Evolutionary conservation across 208 protist species (phyloP).

Genomic region (Trypanosoma lewisi): DNA sequence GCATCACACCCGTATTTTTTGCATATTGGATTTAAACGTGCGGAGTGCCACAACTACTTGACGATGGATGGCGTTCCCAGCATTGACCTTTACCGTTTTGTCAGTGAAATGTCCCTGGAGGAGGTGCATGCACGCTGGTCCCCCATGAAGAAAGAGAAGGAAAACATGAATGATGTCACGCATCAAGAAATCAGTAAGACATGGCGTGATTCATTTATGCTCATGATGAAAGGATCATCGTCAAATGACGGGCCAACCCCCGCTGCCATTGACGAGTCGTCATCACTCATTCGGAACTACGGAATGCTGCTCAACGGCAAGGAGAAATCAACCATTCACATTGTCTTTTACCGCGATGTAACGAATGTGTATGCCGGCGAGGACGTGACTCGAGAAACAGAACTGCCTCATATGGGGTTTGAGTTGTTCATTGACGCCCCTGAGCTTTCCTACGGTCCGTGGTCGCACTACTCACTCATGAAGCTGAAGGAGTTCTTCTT

Average conservation of each 20-base stretch:
- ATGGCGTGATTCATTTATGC: slow-evolving; percentile 49
- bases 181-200: not conserved
- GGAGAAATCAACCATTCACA: slow-evolving; percentile 59
- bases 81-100: slow-evolving; percentile 75
- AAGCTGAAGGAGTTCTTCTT: slow-evolving; percentile 80
- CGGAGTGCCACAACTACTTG: slow-evolving; percentile 58
- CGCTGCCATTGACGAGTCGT: slow-evolving; percentile 30
- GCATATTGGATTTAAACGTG: slow-evolving; percentile 65
- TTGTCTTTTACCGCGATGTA: slow-evolving; percentile 77
- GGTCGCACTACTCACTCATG: slow-evolving; percentile 80
- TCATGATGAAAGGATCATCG: slow-evolving; percentile 45
- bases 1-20: slow-evolving; percentile 77
- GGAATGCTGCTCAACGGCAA: slow-evolving; percentile 68
- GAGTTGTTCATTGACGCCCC: slow-evolving; percentile 80
- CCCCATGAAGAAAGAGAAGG: slow-evolving; percentile 33
- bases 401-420: slow-evolving; percentile 61
- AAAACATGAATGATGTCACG: not conserved
- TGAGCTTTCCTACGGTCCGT: slow-evolving; percentile 71
- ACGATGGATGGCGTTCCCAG: slow-evolving; percentile 54
- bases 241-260: slow-evolving; percentile 16
- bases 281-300: slow-evolving; percentile 62
- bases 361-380: slow-evolving; percentile 86
- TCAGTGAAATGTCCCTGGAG: slow-evolving; percentile 68
- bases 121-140: slow-evolving; percentile 71
- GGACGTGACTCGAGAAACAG: slow-evolving; percentile 34